Evolutionary conservation across 2,329 filamentous ascomycete species (phyloP), one percentile per base, ranked within the genome.

Genomic region (Aspergillus hortae): DNA sequence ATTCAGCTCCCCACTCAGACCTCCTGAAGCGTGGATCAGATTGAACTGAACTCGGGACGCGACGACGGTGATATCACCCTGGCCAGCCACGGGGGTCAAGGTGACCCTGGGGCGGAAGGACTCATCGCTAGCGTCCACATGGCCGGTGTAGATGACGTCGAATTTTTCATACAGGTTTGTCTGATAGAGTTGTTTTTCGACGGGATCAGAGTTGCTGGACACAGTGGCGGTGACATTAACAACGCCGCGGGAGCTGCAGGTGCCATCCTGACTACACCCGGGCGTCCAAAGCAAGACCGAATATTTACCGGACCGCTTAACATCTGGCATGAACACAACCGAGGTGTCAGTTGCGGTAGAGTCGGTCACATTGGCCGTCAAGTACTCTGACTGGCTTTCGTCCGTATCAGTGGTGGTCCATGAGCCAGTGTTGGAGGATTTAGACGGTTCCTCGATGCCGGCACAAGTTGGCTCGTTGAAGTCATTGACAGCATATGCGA

Each of bases 131-230:
- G 86, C 85, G 66, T 97, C 90, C 49, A 99, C 84, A 59, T 85
- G 85, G 44, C 92, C 94, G 59, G 87, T 88, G 72, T 91, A 96
- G 53, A 99, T 85, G 60, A 89, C 86, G 67, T 99, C 94, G 66
- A 95, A 97, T 72, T 99, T 99, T 77, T 97, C 92, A 69, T 87
- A 95, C 67, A 95, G 82, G 73, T 99, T 99, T 15, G 92, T 96
- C 71, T 99, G 94, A 67, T 82, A 95, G 6, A 96, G 75, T 0
- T 82, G 80, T 1, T 79, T 83, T 25, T 82, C 79, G 52, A 85
- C 78, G 60, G 61, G 71, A 65, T 51, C 78, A 63, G 60, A 72
- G 27, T 65, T 65, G 36, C 68, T 69, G 2, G 84, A 81, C 76
- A 94, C 85, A 21, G 79, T 80, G 32, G 85, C 89, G 1, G 88